Base-by-base conservation (phyloP, 192 early-diverging fungal species). In the Coemansia aciculifera region DNA sequence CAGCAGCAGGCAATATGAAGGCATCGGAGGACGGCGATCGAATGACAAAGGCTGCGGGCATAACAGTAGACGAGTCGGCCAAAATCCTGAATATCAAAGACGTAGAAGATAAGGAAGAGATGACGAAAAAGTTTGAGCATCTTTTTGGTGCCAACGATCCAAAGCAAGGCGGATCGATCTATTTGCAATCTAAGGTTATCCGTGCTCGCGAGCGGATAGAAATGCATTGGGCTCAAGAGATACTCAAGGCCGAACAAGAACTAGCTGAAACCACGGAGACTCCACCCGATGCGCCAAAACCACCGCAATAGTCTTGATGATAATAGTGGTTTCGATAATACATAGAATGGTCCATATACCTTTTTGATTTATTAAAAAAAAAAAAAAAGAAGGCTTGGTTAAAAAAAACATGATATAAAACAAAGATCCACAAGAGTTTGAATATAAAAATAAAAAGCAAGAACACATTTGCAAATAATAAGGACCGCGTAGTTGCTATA, bases 191-290 rank as follows among this genome's bases (percentile, higher is more conserved):
- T 38, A 99, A 99, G 75, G 87, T 99, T 7, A 87, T 93, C 11
- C 79, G 94, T 56, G 97, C 97, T 24, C 93, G 93, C 63, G 97
- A 99, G 78, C 90, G 97, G 71, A 81, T 98, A 66, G 95, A 98
- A 57, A 83, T 94, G 86, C 94, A 98, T 68, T 84, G 92, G 83
- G 88, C 87, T 36, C 78, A 84, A 54, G 72, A 77, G 40, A 84
- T 75, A 46, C 63, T 83, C 9, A 68, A 72, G 59, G 80, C 80
- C 12, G 72, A 83, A 46, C 72, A 77, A 36, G 74, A 74, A 21
- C 59, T 54, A 34, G 44, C 66, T 12, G 63, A 76, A 46, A 60
- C 11, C 19, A 60, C 34, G 10, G 21, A 60, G 36, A 39, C 59
- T 38, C 34, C 59, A 5, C 15, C 59, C 11, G 59, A 60, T 36